Conservation (phyloP, 2,329 filamentous ascomycete species). For the Hypocrella siamensis region DNA sequence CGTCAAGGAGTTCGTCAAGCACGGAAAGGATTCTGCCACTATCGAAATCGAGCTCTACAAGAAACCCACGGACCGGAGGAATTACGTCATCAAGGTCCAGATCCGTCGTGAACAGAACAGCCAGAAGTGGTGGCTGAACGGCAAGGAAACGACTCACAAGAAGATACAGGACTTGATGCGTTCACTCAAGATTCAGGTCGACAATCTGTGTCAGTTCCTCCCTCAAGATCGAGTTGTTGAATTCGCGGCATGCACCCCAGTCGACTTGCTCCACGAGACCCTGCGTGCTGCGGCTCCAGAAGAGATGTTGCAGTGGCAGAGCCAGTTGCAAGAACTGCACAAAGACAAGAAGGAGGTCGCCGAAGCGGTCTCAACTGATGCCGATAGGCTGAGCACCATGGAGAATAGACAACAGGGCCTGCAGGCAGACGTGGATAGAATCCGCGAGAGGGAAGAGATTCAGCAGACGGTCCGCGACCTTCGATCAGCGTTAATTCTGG, state of each 20-base stretch:
- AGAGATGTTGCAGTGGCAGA: constrained; percentile 67
- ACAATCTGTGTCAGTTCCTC: constrained; percentile 94
- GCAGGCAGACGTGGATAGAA: constrained; percentile 67
- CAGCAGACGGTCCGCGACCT: constrained; percentile 49
- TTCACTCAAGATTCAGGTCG: constrained; percentile 77
- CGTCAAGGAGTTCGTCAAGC: constrained; percentile 83
- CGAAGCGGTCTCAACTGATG: constrained; percentile 38
- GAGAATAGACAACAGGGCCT: constrained; percentile 61
- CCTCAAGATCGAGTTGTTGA: constrained; percentile 93
- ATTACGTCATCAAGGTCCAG: constrained; percentile 58
- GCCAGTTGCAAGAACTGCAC: constrained; percentile 55
- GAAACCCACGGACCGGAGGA: constrained; percentile 39
- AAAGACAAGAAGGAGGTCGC: constrained; percentile 49
- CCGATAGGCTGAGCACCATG: constrained; percentile 48
- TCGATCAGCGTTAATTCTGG: constrained; percentile 47
- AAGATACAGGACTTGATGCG: constrained; percentile 51
- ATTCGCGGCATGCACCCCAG: constrained; percentile 69
- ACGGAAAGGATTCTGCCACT: constrained; percentile 58
- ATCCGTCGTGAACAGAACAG: constrained; percentile 76
- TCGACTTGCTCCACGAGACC: constrained; percentile 73
- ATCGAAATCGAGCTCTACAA: constrained; percentile 86
- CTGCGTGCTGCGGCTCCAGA: constrained; percentile 74
- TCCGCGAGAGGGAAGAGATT: constrained; percentile 59
- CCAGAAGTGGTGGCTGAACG: constrained; percentile 64
- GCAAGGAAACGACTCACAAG: constrained; percentile 43